Conservation (phyloP, 345 rosid genomes). For the Trapa bicornis region DNA sequence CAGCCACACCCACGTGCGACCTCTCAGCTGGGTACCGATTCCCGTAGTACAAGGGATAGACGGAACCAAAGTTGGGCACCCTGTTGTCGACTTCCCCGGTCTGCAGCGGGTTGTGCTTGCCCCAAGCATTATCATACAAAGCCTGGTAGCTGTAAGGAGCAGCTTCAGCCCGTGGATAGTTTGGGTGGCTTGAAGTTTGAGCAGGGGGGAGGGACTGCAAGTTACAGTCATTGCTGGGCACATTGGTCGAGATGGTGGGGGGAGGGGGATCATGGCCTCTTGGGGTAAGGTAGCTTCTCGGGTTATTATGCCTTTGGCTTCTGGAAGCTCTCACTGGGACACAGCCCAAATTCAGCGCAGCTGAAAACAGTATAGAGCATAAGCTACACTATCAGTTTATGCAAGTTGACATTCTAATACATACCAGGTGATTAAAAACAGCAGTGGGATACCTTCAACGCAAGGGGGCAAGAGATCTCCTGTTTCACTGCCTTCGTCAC, state of each 20-base stretch:
- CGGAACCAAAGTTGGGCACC: conserved; percentile 32
- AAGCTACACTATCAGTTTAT: background rate
- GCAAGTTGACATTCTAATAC: background rate
- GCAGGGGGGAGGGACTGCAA: background rate
- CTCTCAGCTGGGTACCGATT: conserved; percentile 26
- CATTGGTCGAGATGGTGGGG: conserved; percentile 20
- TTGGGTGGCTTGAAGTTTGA: conserved; percentile 3
- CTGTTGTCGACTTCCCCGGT: conserved; percentile 24
- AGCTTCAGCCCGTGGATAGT: conserved; percentile 11
- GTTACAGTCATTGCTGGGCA: conserved; percentile 1
- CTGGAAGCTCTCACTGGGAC: conserved; percentile 87
- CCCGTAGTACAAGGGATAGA: conserved; percentile 66
- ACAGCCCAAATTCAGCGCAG: conserved; percentile 92
- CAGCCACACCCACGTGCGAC: conserved; percentile 21
- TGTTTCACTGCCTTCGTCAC: conserved; percentile 76
- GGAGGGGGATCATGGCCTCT: conserved; percentile 48
- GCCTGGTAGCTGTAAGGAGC: conserved; percentile 28
- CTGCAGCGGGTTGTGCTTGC: conserved; percentile 15
- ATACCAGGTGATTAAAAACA: background rate
- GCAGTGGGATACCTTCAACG: conserved; percentile 59
- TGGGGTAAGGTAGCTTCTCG: conserved; percentile 69
- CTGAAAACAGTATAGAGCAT: conserved; percentile 22
- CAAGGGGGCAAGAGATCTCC: conserved; percentile 93
- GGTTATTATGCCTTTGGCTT: conserved; percentile 83
- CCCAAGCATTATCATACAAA: conserved; percentile 26